A percentile compares a stretch with the other conserved stretches of the same genome.
Conservation (phyloP, 768 basidiomycete genomes). For the Aureoboletus auriporus region DNA sequence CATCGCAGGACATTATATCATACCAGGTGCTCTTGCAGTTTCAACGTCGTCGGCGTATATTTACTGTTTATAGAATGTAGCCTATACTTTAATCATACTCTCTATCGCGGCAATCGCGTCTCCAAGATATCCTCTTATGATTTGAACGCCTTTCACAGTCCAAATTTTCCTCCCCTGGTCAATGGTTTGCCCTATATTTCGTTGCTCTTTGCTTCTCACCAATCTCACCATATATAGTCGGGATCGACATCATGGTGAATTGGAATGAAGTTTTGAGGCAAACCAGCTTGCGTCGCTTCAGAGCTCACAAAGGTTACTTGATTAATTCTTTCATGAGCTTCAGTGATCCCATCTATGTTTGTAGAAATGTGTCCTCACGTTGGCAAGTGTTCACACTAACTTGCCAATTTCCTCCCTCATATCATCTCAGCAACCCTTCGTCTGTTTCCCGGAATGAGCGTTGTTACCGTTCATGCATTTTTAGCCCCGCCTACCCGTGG, state of each 20-base stretch:
- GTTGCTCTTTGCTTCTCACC: neutral
- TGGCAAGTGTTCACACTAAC: constrained; percentile 42
- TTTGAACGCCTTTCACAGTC: constrained; percentile 79
- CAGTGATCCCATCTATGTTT: constrained; percentile 10
- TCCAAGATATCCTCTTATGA: constrained; percentile 81
- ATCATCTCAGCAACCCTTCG: constrained; percentile 64
- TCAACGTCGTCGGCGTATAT: neutral
- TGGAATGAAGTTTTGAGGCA: constrained; percentile 88
- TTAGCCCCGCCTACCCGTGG: constrained; percentile 71
- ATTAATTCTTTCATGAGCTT: neutral
- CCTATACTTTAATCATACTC: constrained; percentile 85
- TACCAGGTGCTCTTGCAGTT: constrained; percentile 59
- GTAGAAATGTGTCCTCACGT: constrained; percentile 80
- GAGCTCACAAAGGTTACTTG: constrained; percentile 66
- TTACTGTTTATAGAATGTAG: constrained; percentile 58
- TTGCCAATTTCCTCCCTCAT: constrained; percentile 14
- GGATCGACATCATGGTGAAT: constrained; percentile 85
- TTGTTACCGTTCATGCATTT: constrained; percentile 70
- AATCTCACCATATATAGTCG: constrained; percentile 46
- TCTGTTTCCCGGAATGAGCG: constrained; percentile 84
- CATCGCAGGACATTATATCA: constrained; percentile 87
- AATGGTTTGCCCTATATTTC: constrained; percentile 46
- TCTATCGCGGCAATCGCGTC: constrained; percentile 83
- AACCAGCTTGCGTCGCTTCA: constrained; percentile 72
- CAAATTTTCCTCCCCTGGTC: constrained; percentile 78